These are phyloP conservation scores for Alternaria brassicae DNA, from an alignment of 2,329 filamentous ascomycete species.

Conservation along the genomic window DNA sequence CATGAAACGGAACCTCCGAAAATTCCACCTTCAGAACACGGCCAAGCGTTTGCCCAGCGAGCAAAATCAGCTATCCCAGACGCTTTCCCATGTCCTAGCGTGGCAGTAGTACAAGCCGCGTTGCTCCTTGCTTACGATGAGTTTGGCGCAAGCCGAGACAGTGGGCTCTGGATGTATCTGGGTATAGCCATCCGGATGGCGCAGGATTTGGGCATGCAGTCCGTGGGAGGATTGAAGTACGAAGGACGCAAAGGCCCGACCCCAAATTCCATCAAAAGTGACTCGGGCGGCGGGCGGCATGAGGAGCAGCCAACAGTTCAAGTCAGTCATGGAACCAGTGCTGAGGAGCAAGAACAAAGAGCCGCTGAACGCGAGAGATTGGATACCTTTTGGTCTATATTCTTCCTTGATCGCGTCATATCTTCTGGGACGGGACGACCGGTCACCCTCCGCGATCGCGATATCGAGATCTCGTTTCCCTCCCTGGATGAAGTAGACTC, in stretches of 20 bases:
- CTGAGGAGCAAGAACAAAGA: constrained; percentile 60
- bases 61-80: constrained; percentile 85
- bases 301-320: constrained; percentile 58
- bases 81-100: constrained; percentile 80
- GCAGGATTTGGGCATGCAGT: constrained; percentile 80
- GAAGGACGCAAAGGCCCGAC: constrained; percentile 63
- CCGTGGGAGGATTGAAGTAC: constrained; percentile 73
- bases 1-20: constrained; percentile 25
- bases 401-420: constrained; percentile 85
- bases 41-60: constrained; percentile 78
- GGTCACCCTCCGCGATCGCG: constrained; percentile 82
- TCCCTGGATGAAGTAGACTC: constrained; percentile 60
- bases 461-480: constrained; percentile 80
- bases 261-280: constrained; percentile 61
- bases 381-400: constrained; percentile 90
- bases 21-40: constrained; percentile 67
- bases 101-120: constrained; percentile 84
- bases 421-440: constrained; percentile 86
- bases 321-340: constrained; percentile 49
- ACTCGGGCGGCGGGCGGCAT: constrained; percentile 37
- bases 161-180: constrained; percentile 91
- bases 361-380: constrained; percentile 81
- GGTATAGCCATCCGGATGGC: constrained; percentile 86
- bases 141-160: constrained; percentile 87
- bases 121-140: constrained; percentile 86